Evolutionary conservation across 1,139 yeast species (phyloP).

Genomic region (Suhomyces wounanorum): DNA sequence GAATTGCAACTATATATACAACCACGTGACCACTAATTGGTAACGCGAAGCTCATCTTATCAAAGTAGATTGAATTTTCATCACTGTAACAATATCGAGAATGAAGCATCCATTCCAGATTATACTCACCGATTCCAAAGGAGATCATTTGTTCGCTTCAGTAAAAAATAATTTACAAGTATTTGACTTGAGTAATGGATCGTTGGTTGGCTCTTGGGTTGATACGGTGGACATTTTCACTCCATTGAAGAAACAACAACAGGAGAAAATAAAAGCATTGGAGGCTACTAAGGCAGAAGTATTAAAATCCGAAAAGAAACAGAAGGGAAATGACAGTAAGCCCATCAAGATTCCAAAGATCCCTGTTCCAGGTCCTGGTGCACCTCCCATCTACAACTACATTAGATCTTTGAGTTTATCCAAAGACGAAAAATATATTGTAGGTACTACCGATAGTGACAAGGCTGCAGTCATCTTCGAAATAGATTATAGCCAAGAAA

Average conservation of each 20-base stretch:
- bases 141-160: constrained; percentile 53
- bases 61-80: constrained; percentile 4
- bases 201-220: constrained; percentile 54
- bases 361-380: constrained; percentile 67
- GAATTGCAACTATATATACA: not conserved
- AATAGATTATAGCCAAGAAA: constrained; percentile 33
- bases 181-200: constrained; percentile 38
- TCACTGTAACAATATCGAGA: not conserved
- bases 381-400: constrained; percentile 64
- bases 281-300: constrained; percentile 20
- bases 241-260: constrained; percentile 47
- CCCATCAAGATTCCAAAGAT: constrained; percentile 50
- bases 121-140: constrained; percentile 43
- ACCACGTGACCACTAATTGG: not conserved
- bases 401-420: constrained; percentile 63
- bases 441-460: constrained; percentile 80
- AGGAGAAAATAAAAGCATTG: constrained; percentile 35
- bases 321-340: constrained; percentile 28
- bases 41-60: not conserved
- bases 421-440: constrained; percentile 53
- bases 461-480: constrained; percentile 73
- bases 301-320: constrained; percentile 24
- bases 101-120: constrained; percentile 76
- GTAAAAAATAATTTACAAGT: constrained; percentile 59
- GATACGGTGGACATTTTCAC: constrained; percentile 52